Evolutionary conservation across 495 filamentous ascomycete species (phyloP), one percentile per base, ranked within the genome.

Genomic region (Cercophora scortea): DNA sequence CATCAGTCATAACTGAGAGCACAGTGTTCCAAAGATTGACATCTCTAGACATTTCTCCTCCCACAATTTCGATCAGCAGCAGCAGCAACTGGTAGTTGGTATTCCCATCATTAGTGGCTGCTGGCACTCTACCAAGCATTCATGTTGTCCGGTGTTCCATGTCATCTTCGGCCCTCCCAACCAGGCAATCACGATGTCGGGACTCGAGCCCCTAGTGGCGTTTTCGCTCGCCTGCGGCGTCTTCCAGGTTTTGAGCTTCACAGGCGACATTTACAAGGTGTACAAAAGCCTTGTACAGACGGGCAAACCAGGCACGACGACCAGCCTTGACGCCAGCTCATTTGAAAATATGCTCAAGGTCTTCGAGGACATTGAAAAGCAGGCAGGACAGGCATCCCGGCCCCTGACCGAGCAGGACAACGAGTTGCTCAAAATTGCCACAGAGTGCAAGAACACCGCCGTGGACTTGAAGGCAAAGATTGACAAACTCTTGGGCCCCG

Each of bases 201-300:
- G 52, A 12, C 45, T 49, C 25, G 52, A 54, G 32, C n/a, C 52
- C 34, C 34, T 49, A 45, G 45, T 17, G 42, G 52, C 52, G 38
- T 45, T 54, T 32, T 45, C 45, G 52, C 52, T 54, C 16, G 45
- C 36, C 32, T 54, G 52, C 32, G 43, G 47, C 17, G 52, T 54
- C 15, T 54, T 54, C 18, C 45, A 44, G 18, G 40, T 54, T 15
- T 25, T 54, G 16, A 54, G 52, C 25, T 54, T 54, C 17, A 39
- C 52, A 12, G 33, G 45, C 19, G 52, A 54, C 8, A 45, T 49
- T 10, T 54, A 36, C 45, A 48, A 43, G 40, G 16, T 36, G 10
- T 25, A 39, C 6, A 42, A 44, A 32, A 39, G 0, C 36, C n/a
- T 54, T 0, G 17, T 48, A 35, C 32, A 48, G 10, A 54, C 19